These are phyloP conservation scores for Diaporthe sp. DNA, from an alignment of 2,329 filamentous ascomycete genomes.

Conservation along the genomic window DNA sequence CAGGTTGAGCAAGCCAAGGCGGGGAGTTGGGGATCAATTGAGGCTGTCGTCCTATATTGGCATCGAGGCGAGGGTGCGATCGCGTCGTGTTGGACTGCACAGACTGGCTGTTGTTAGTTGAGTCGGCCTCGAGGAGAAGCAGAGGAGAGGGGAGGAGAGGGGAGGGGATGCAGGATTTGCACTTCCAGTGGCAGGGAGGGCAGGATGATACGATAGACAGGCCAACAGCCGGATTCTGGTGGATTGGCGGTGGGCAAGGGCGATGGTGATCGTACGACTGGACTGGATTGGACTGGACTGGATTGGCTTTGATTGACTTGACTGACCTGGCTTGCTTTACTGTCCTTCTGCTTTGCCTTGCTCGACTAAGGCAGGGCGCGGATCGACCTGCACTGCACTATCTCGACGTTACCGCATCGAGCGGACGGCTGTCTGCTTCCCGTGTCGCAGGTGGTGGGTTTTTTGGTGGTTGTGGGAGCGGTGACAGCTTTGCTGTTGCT, in stretches of 20 bases:
- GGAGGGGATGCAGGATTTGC: neutral
- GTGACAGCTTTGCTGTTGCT: neutral
- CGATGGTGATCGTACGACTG: constrained; percentile 22
- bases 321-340: no score
- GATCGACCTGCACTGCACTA: neutral
- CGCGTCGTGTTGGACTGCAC: neutral
- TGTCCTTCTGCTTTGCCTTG: neutral
- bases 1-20: neutral
- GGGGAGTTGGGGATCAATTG: neutral
- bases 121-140: neutral
- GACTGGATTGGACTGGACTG: neutral
- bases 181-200: neutral
- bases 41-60: neutral
- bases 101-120: neutral
- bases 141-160: no score
- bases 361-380: neutral
- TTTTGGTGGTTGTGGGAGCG: neutral
- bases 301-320: no score
- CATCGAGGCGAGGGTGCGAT: constrained; percentile 10
- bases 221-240: constrained; percentile 5
- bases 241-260: constrained; percentile 15
- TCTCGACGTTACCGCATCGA: neutral
- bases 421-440: neutral
- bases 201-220: neutral
- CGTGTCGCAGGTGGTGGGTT: neutral